phyloP scores from a whole-genome alignment of 352 stramenopile species.

The Thalassiosira oceanica region DNA sequence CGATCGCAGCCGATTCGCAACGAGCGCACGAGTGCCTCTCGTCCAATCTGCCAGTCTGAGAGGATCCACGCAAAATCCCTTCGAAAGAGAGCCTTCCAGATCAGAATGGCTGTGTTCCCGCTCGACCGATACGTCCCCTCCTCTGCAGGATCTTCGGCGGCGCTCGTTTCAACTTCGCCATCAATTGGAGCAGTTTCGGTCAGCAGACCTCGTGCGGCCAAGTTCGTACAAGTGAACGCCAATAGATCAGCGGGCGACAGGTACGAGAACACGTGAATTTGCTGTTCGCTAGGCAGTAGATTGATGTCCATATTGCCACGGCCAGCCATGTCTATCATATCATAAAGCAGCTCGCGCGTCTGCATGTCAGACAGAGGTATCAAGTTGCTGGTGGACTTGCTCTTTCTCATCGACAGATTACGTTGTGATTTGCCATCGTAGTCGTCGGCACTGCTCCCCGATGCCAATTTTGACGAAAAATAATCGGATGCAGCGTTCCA shows the following conservation, averaged over 20 bases:
- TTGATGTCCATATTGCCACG: constrained; percentile 26
- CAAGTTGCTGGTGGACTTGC: constrained; percentile 36
- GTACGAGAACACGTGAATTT: constrained; percentile 47
- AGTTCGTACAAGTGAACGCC: constrained; percentile 38
- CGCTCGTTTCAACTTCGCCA: not conserved
- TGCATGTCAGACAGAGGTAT: constrained; percentile 11
- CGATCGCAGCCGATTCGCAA: no score
- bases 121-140: constrained; percentile 5
- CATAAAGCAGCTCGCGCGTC: constrained; percentile 21
- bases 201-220: constrained; percentile 21
- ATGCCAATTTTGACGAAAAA: constrained; percentile 43
- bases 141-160: not conserved
- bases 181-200: constrained; percentile 8
- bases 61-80: constrained; percentile 54
- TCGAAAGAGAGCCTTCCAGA: constrained; percentile 56
- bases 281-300: constrained; percentile 33
- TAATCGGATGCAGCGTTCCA: constrained; percentile 52
- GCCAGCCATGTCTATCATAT: constrained; percentile 39
- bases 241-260: constrained; percentile 40
- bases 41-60: constrained; percentile 45
- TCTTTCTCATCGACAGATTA: constrained; percentile 5
- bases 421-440: not conserved
- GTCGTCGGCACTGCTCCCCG: not conserved
- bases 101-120: constrained; percentile 25
- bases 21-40: constrained; percentile 37